Percentiles rank a stretch among this genome's conserved stretches.
phyloP scores from a whole-genome alignment of 78 protist species.

The Planoprotostelium fungivorum region DNA sequence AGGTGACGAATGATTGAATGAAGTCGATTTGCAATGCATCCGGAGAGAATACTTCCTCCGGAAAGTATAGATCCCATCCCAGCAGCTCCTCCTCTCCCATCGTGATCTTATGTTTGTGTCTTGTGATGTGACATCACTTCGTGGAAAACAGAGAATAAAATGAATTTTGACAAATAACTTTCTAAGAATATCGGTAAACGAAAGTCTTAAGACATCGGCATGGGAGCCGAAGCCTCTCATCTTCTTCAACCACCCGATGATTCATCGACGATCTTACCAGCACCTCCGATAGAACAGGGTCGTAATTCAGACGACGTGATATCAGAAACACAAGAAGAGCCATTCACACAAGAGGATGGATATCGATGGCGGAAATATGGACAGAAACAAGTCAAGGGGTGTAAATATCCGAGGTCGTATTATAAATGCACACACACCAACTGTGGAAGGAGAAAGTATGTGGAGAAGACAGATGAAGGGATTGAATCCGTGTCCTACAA shows the following conservation, averaged over 20 bases:
- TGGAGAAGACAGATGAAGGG: too few relatives aligned
- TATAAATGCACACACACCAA: not conserved
- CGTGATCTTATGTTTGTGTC: not conserved
- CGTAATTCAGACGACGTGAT: not conserved
- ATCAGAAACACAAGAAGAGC: not conserved
- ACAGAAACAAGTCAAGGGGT: not conserved
- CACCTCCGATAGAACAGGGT: not conserved
- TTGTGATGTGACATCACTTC: not conserved
- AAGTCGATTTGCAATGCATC: not conserved
- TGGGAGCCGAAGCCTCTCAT: not conserved
- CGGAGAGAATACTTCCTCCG: not conserved
- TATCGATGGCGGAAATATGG: not conserved
- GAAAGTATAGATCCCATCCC: not conserved
- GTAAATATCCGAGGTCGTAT: not conserved
- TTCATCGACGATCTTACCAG: too few relatives aligned
- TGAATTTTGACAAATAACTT: not conserved
- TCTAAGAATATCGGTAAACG: not conserved
- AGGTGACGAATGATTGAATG: not conserved
- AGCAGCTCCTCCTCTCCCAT: not conserved
- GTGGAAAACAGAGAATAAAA: not conserved
- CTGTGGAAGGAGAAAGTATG: too few relatives aligned
- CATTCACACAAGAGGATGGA: not conserved
- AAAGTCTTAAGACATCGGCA: not conserved
- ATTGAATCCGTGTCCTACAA: too few relatives aligned
- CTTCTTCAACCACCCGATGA: not conserved